Base-by-base conservation (phyloP, 768 basidiomycete species). In the Leccinum ochraceum region DNA sequence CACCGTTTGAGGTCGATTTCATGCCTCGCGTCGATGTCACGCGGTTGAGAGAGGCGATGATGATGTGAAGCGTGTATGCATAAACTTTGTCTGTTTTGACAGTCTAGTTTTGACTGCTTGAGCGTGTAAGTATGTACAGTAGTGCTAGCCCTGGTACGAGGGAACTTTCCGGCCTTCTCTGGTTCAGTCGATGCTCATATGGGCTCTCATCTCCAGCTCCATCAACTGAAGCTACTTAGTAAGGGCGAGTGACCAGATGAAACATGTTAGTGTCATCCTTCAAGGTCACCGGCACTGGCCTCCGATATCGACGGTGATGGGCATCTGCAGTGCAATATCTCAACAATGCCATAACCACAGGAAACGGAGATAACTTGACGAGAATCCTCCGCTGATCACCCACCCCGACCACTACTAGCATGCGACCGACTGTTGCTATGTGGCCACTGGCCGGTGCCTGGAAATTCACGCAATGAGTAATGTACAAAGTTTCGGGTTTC, bases 1-100 rank as follows among this genome's bases (percentile, higher is more conserved):
- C 77, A 39, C 81, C 81, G 4, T 90, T 89, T 69, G 78, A 78
- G 24, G 83, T 81, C 1, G 65, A 73, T 2, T 87, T 89, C 62
- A 78, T 81, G 60, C 83, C 85, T 1, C 68, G 86, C 26, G 64
- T 74, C 17, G 30, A 39, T 0, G 58, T 58, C 42, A 32, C 14
- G 6, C 63, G 50, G 26, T 46, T 72, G 57, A 63, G 59, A 49
- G 66, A 67, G 34, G 20, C 60, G 57, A 63, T 69, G 62, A 16
- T 9, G 7, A 46, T 26, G 28, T 30, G 28, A 51, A 51, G 28
- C 4, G 4, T 51, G 49, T 28, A 24, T 6, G 2, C 13, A 24
- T 24, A 48, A n/a, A 44, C 42, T 44, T 48, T 14, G 46, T 48
- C 13, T 13, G 13, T 10, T 13, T 13, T 14, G 6, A 17, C 7